Percentiles rank a stretch among this genome's conserved stretches.
Conservation (phyloP, 441 rosid genomes). For the Arabidopsis lyrata region DNA sequence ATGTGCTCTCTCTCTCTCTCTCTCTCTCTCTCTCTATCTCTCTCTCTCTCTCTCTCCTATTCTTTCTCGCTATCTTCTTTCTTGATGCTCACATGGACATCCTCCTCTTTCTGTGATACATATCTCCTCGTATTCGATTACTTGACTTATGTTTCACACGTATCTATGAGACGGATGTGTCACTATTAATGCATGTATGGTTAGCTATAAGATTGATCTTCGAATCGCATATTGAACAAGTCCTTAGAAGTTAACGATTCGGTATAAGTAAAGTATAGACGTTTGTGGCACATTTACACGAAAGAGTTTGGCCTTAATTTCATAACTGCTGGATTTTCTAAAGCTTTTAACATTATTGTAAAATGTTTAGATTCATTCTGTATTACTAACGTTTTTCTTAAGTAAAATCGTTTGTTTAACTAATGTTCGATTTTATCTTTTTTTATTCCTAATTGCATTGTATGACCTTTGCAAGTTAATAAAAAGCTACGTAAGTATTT, state of each 20-base stretch:
- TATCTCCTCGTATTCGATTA: slow-evolving; percentile 11
- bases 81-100: slow-evolving; percentile 35
- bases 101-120: neutral
- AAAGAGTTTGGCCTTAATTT: neutral
- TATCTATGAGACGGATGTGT: slow-evolving; percentile 20
- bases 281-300: neutral
- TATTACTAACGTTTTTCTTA: too few species aligned
- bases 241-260: neutral
- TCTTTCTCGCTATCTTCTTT: neutral
- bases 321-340: too few species aligned
- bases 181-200: slow-evolving; percentile 28
- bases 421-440: neutral
- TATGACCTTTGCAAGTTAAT: neutral
- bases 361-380: too few species aligned
- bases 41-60: neutral
- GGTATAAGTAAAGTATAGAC: neutral
- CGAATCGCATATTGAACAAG: neutral
- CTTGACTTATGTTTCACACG: slow-evolving; percentile 5
- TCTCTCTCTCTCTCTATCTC: neutral
- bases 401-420: neutral
- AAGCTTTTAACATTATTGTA: too few species aligned
- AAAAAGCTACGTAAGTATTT: neutral
- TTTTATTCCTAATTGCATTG: neutral
- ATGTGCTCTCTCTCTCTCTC: slow-evolving; percentile 39
- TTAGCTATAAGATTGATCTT: neutral